Conservation (phyloP, 139 green algal genomes). For the Ulvella scutata region DNA sequence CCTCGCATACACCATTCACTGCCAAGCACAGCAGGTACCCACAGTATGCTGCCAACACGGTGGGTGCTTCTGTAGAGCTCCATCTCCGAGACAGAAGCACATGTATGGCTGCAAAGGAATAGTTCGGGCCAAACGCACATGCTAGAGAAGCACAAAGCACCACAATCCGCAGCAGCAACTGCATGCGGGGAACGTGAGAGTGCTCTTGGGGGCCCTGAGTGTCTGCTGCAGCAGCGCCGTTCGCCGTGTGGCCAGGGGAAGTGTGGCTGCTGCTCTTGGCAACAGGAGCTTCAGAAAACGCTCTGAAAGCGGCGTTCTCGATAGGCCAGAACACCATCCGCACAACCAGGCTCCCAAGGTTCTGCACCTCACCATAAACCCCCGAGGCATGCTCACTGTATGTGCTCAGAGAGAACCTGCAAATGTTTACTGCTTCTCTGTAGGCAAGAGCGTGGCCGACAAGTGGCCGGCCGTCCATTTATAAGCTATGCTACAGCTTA, state of each 20-base stretch:
- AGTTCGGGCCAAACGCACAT: conserved; percentile 59
- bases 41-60: conserved; percentile 52
- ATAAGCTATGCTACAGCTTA: too few species aligned
- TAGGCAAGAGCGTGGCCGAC: too few species aligned
- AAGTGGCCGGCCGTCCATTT: too few species aligned
- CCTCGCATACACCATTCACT: conserved; percentile 54
- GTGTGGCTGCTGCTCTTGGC: too few species aligned
- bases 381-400: conserved; percentile 16
- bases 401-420: background rate
- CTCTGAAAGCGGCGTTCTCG: conserved; percentile 72
- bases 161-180: conserved; percentile 30
- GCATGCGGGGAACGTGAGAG: conserved; percentile 10
- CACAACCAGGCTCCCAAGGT: conserved; percentile 71
- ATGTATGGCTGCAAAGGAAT: conserved; percentile 24
- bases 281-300: conserved; percentile 34
- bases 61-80: conserved; percentile 47
- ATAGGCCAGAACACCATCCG: conserved; percentile 69
- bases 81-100: conserved; percentile 47
- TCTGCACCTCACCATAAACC: conserved; percentile 70
- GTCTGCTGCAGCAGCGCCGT: background rate
- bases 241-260: too few species aligned
- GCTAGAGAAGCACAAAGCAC: conserved; percentile 39
- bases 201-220: background rate
- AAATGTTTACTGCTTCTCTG: too few species aligned
- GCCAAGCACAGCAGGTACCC: conserved; percentile 64